A percentile compares a stretch with the other conserved stretches of the same genome.
phyloP scores from a whole-genome alignment of 179 eudicot genomes.

The Spergularia azorica region DNA sequence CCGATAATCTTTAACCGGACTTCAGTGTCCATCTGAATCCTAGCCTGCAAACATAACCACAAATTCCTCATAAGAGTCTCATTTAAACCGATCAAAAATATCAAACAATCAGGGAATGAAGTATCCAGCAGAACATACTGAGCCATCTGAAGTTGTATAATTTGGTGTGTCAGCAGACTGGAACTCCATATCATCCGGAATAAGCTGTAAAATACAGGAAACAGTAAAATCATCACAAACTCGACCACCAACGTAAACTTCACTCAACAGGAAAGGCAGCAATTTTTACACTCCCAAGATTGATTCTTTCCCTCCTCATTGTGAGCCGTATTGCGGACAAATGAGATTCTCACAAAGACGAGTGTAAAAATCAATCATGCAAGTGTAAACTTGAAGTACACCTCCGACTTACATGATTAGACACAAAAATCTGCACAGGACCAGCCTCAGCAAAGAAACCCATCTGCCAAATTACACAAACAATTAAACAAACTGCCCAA shows the following conservation, averaged over 20 bases:
- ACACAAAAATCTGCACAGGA: constrained; percentile 95
- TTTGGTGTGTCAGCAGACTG: constrained; percentile 91
- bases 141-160: constrained; percentile 90
- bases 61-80: neutral
- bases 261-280: no score
- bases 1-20: constrained; percentile 93
- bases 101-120: neutral
- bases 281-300: no score
- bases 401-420: constrained; percentile 70
- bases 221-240: neutral
- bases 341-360: no score
- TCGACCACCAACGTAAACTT: no score
- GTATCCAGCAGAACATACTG: constrained; percentile 49
- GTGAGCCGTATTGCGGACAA: no score
- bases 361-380: no score
- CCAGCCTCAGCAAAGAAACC: constrained; percentile 99
- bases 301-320: no score
- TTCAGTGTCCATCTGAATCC: constrained; percentile 93
- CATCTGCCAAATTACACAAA: constrained; percentile 60
- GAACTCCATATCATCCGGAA: constrained; percentile 99
- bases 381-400: no score
- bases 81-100: neutral
- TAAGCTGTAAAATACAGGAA: constrained; percentile 45
- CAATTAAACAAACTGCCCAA: constrained; percentile 6
- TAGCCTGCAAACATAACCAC: constrained; percentile 50